Base-by-base conservation (phyloP, 495 filamentous ascomycete species). In the Talaromyces liani region DNA sequence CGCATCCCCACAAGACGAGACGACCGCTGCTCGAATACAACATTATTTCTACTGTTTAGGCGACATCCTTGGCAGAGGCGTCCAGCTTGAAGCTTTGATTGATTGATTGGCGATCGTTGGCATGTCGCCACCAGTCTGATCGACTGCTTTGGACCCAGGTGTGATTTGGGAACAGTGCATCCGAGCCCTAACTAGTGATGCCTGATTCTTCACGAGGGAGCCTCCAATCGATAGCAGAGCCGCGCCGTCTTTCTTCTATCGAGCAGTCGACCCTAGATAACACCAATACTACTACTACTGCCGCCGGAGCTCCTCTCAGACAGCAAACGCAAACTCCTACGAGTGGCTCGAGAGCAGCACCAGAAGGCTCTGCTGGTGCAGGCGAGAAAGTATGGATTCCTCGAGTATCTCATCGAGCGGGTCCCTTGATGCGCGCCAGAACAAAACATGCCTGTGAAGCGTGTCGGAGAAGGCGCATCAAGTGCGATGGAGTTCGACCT, bases 401-500 rank as follows among this genome's bases (percentile, higher is more conserved):
- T 18, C 27, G 56, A 9, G 27, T 14, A 6, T 58, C 31, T 18
- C 27, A 36, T 8, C 27, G 56, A 34, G 8, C n/a, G n/a, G 31
- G n/a, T 18, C 56, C 56, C 2, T 33, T 34, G 16, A 24, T 10
- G 20, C 72, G 71, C 25, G 72, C 69, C 12, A 76, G 80, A n/a
- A 77, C 80, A 6, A 71, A 73, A 0, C 76, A 79, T 33, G 88
- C 88, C 18, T 91, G 88, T 68, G 89, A 89, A 80, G 84, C 88
- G 24, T 91, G 88, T 73, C 78, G 88, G 33, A 83, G 87, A 66
- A 80, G 88, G 49, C 87, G 87, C 66, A 81, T 83, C 63, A 87
- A 86, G 69, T 87, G 84, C 65, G 82, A 80, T 61, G 84, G 82
- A 25, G 75, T 67, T n/a, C 70, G 74, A 65, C 85, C 85, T 3